Base-by-base conservation (phyloP, 2,329 filamentous ascomycete species). In the Coleophoma crateriformis region DNA sequence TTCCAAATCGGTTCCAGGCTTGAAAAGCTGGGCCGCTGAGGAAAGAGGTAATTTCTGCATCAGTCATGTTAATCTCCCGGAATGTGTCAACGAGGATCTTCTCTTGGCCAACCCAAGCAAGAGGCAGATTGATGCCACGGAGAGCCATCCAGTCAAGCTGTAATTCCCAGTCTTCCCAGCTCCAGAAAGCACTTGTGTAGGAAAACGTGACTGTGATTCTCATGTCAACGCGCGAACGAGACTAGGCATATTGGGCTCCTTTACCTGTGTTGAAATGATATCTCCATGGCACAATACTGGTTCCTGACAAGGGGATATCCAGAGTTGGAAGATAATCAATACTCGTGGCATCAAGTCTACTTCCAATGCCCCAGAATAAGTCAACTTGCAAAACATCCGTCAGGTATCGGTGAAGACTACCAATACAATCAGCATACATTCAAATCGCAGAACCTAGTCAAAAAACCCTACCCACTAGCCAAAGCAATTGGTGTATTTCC, bases 1-100 rank as follows among this genome's bases (percentile, higher is more conserved):
- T 79, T 10, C 74, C 75, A 49, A 79, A 73, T n/a, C 73, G 70
- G 53, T 78, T 77, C 75, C 75, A 79, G 11, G 74, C 65, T 50
- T 75, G 72, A 49, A 77, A 78, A 0, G 74, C 73, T 1, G 75
- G 75, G 0, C 75, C 74, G 45, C 69, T 74, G 47, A 78, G 64
- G 58, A 75, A 78, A 1, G 67, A 60, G 1, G 64, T 46, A 43
- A 77, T 74, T 22, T 78, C 72, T 4, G 61, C 56, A 35, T 73
- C 62, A 0, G 65, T 68, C 35, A 78, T 64, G 7, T 72, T 71
- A 15, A 73, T 61, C 3, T 74, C 72, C 11, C 61, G 66, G 54
- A 77, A 76, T 7, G 73, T 68, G 7, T 77, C 71, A 4, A 75
- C 56, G 10, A 77, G 65, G 45, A 76, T 71, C 59, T 76, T 76